Evolutionary conservation across 805 yeast species (phyloP), one percentile per base, ranked within the genome.

Genomic region (Wickerhamomyces xylosicus): DNA sequence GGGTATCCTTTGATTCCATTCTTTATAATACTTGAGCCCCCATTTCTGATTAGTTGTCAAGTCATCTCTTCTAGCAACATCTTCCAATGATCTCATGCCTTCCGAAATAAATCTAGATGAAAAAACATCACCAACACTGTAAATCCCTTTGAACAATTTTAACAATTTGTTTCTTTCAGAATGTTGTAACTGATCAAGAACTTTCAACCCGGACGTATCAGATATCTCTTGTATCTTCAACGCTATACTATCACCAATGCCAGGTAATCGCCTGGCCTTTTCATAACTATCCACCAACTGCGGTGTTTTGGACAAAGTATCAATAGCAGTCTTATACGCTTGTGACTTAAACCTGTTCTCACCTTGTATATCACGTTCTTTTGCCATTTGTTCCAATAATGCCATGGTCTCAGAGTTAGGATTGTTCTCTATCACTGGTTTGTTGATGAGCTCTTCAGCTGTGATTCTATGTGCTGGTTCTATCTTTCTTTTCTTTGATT

Each of bases 51-150:
- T 46, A 28, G 46, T 38, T 3, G 56, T 49, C 34, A 65, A 33
- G 45, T 57, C 57, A 17, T 46, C 43, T 22, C 61, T 43, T 11
- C 52, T 29, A 4, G 47, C 32, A 6, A 68, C 52, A 33, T 69
- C 74, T 1, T 68, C 64, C 13, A 66, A 41, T 1, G 66, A 57
- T 14, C 66, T 47, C 20, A 50, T 47, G 3, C 72, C 69, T 39
- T 61, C 56, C 5, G 56, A 43, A 35, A 63, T 59, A 63, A 74
- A 65, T 36, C 56, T 48, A 19, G 52, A 45, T 0, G 79, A 73
- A 3, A 56, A 52, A 6, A 38, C 47, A 4, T 62, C 56, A 0
- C 79, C 80, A 8, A 75, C 75, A 1, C 79, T 77, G 46, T 67
- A 63, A 3, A 75, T 63, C 1, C 62, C 57, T 32, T 58, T 53